These are phyloP conservation scores for Paramecium octaurelia DNA, from an alignment of 73 alveolate species.

Conservation along the genomic window DNA sequence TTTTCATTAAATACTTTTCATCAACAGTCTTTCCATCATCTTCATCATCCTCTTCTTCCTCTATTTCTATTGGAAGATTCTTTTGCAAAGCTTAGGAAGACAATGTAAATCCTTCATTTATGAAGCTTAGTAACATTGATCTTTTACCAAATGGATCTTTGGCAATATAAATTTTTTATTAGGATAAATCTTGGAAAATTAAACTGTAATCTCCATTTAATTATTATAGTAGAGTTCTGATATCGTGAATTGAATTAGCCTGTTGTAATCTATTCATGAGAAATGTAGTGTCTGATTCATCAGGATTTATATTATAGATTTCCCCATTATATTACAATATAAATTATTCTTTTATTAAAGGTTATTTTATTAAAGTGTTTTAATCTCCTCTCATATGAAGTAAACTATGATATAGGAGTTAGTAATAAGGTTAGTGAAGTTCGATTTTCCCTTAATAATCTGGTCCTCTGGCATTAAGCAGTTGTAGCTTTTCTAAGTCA, in stretches of 20 bases:
- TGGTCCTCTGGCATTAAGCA: conserved; percentile 27
- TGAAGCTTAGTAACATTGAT: conserved; percentile 76
- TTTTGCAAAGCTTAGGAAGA: conserved; percentile 53
- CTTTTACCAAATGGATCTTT: conserved; percentile 94
- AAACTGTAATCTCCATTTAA: conserved; percentile 86
- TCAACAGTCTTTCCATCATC: conserved; percentile 51
- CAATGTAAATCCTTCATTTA: conserved; percentile 54
- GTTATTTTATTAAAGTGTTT: conserved; percentile 60
- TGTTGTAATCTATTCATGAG: not conserved
- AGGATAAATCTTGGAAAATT: conserved; percentile 72
- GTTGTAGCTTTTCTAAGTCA: not conserved
- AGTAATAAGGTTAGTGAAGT: not conserved
- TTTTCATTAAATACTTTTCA: conserved; percentile 57
- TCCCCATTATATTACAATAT: conserved; percentile 89
- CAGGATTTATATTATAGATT: conserved; percentile 66
- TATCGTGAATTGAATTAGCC: not conserved
- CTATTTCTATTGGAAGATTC: conserved; percentile 10
- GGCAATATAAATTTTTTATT: conserved; percentile 67
- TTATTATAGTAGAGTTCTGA: not conserved
- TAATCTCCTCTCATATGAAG: conserved; percentile 82
- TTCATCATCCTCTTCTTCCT: conserved; percentile 57
- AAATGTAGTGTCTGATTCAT: conserved; percentile 45
- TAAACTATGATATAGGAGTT: conserved; percentile 44
- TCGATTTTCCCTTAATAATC: conserved; percentile 22
- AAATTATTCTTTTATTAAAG: conserved; percentile 63